Base-by-base conservation (phyloP, 352 stramenopile genomes). In the Phytopythium aichiense region DNA sequence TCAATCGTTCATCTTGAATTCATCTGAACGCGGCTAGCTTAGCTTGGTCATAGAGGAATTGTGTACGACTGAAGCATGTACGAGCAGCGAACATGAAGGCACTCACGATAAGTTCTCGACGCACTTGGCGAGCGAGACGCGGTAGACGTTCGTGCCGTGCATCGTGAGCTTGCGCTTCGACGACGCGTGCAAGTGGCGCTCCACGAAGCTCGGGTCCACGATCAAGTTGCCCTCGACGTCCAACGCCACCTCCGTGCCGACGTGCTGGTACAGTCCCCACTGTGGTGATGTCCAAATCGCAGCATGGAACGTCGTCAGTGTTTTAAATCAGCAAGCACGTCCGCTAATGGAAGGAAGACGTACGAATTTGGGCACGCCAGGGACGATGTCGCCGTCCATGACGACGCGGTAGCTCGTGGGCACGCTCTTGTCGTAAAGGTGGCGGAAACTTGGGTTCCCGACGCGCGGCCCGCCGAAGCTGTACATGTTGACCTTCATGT, bases 391-490 rank as follows among this genome's bases (percentile, higher is more conserved):
- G 15, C 84, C 84, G 43, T 94, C 85, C 72, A 91, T 87, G 25
- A 91, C 85, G 49, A 92, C 81, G 52, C 85, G 81, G 56, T 91
- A 95, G 61, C 79, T 92, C n/a, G 74, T 82, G 2, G 85, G 79
- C 3, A 95, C 85, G 35, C 72, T 83, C 28, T 73, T 78, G 63
- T 95, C 74, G 69, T 94, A 95, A 2, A 83, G 70, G 16, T 82
- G 72, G 35, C 83, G 74, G 58, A 97, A 97, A 16, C 72, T 89
- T 30, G 77, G 77, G 58, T 97, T 97, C 8, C 89, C 89, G 11
- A 96, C 85, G 9, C 89, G 83, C 28, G 89, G 89, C 0, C 81
- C 83, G 23, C 89, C 89, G 58, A 97, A 97, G 67, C 92, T 97
- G 68, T 95, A 96, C 88, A 97, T 95, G 64, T 73, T 83, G 56